Evolutionary conservation across 441 rosid genomes (phyloP).

Genomic region (Arabidopsis lyrata): DNA sequence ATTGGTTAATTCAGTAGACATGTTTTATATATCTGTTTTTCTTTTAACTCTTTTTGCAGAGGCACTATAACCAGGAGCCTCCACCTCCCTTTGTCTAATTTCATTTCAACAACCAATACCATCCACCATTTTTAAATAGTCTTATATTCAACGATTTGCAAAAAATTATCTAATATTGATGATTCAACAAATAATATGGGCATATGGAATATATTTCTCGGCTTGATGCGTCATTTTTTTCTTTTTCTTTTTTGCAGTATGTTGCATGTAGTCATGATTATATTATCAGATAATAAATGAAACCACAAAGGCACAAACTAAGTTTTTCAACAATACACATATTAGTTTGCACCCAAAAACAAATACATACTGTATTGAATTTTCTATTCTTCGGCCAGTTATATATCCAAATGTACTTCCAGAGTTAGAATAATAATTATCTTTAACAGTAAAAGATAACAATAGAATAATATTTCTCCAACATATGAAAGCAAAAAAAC

Average conservation of each 20-base stretch:
- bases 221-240: neutral
- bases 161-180: neutral
- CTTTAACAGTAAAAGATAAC: neutral
- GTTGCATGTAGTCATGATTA: neutral
- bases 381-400: neutral
- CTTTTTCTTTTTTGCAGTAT: too few species aligned
- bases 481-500: neutral
- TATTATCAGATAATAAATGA: neutral
- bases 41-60: conserved; percentile 6
- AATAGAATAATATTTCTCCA: neutral
- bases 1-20: too few species aligned
- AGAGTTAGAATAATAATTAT: neutral
- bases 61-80: conserved; percentile 45
- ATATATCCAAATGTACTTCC: conserved; percentile 1
- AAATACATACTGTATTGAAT: too few species aligned
- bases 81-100: conserved; percentile 39
- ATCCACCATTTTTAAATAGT: conserved; percentile 23
- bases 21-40: neutral
- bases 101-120: conserved; percentile 36
- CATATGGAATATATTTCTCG: neutral
- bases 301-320: neutral
- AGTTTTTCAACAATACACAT: neutral
- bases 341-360: too few species aligned
- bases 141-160: neutral
- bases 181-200: neutral